Conservation (phyloP, 2,329 filamentous ascomycete genomes). For the Aspergillus piperis region DNA sequence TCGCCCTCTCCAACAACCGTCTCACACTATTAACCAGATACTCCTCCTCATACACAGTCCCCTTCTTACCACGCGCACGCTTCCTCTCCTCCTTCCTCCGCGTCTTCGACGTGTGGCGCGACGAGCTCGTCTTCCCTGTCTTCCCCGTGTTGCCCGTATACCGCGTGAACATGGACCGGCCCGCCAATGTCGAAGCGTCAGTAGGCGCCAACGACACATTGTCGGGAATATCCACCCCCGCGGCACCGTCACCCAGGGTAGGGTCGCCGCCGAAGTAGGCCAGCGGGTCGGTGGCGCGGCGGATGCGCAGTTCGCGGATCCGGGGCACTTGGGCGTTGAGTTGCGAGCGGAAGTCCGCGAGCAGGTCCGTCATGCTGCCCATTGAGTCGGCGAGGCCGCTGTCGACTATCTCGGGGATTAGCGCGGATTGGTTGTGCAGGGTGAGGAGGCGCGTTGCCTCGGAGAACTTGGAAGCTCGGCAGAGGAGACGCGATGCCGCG, state of each 20-base stretch:
- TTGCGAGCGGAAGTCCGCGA: constrained; percentile 89
- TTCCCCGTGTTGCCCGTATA: constrained; percentile 63
- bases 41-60: constrained; percentile 96
- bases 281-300: constrained; percentile 81
- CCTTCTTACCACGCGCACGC: constrained; percentile 89
- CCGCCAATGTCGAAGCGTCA: constrained; percentile 71
- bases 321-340: constrained; percentile 82
- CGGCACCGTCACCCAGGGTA: constrained; percentile 46
- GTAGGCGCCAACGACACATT: constrained; percentile 90
- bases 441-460: constrained; percentile 81
- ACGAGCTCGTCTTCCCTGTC: constrained; percentile 48
- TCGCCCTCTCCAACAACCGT: constrained; percentile 79
- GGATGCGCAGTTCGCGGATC: constrained; percentile 75
- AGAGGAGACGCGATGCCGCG: constrained; percentile 72
- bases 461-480: constrained; percentile 82
- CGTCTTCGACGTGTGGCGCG: constrained; percentile 80
- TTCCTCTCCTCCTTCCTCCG: constrained; percentile 90
- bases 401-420: constrained; percentile 73
- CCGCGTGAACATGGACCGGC: constrained; percentile 85
- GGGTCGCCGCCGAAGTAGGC: constrained; percentile 84
- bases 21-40: constrained; percentile 89
- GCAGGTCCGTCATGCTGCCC: constrained; percentile 80
- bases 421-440: constrained; percentile 59
- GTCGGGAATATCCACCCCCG: constrained; percentile 75
- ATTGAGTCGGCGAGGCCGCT: constrained; percentile 77